Evolutionary conservation across 202 grass and related monocot species (phyloP), one percentile per base, ranked within the genome.

Genomic region (Digitaria exilis): DNA sequence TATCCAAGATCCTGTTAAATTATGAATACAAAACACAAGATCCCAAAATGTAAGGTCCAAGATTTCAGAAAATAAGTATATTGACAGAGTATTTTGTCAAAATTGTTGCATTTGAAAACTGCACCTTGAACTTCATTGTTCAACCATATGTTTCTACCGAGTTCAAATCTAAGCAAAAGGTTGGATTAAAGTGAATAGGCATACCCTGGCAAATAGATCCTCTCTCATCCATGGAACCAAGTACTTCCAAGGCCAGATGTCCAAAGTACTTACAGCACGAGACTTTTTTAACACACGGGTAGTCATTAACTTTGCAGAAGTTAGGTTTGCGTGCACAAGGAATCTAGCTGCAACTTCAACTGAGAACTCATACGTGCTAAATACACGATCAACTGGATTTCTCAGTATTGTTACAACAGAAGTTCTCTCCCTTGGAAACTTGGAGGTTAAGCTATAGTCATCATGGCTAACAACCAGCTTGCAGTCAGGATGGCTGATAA

Each of bases 231-330:
- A 99, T 62, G 93, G 96, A 82, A 99, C 91, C 81, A 99, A 92
- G 87, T 96, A 94, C 73, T 96, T 99, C 96, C 96, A 99, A 69
- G 96, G 96, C 96, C 96, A 99, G 78, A 92, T 94, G 64, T 99
- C 93, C 79, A 94, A 86, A 59, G 93, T 99, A 78, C 89, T 96
- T 67, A 94, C 84, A 81, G 59, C 91, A 61, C 64, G 76, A 79
- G 89, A 81, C 71, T 92, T 96, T 15, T 6, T 59, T 42, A 85
- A 66, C 65, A 94, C 37, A 21, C 88, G 89, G 45, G 43, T 87
- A 73, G 96, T 87, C 81, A 95, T 99, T 79, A 89, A 56, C 75
- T 82, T 91, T 72, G 89, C 93, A 49, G 93, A 98, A 58, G 91
- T 94, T 42, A 99, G 78, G 86, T 99, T 99, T 25, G 61, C 65